phyloP scores from a whole-genome alignment of 73 alveolate species.

The Uronychia setigera region DNA sequence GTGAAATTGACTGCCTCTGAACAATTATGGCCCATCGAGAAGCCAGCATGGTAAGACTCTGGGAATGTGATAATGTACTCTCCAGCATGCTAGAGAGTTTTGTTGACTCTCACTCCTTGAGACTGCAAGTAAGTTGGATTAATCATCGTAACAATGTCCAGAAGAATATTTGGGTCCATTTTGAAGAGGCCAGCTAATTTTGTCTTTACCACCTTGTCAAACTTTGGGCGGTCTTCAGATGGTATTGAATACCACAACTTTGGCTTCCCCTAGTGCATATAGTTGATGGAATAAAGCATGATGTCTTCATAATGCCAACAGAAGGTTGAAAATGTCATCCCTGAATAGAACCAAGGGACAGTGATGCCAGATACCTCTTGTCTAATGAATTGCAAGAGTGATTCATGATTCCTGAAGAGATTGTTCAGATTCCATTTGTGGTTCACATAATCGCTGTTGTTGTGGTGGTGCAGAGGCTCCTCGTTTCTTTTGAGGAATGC shows the following conservation, averaged over 20 bases:
- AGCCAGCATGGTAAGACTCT: slow-evolving; percentile 83
- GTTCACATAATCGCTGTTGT: slow-evolving; percentile 22
- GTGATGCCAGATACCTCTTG: slow-evolving; percentile 80
- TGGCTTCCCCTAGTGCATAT: slow-evolving; percentile 79
- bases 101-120: slow-evolving; percentile 47
- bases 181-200: slow-evolving; percentile 48
- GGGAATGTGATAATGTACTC: slow-evolving; percentile 79
- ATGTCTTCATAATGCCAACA: slow-evolving; percentile 89
- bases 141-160: slow-evolving; percentile 65
- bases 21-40: slow-evolving; percentile 76
- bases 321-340: slow-evolving; percentile 80
- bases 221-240: slow-evolving; percentile 61
- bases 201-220: slow-evolving; percentile 60
- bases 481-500: too few species aligned
- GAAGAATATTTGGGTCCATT: slow-evolving; percentile 66
- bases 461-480: slow-evolving; percentile 1
- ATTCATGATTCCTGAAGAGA: slow-evolving; percentile 44
- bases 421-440: slow-evolving; percentile 71
- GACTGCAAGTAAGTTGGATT: neutral
- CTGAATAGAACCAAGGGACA: slow-evolving; percentile 82
- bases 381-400: slow-evolving; percentile 63
- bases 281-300: slow-evolving; percentile 80
- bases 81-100: slow-evolving; percentile 79
- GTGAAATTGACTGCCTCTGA: slow-evolving; percentile 85
- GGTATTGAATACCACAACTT: slow-evolving; percentile 86